Percentiles rank a stretch among this genome's conserved stretches.
phyloP scores from a whole-genome alignment of 2,329 filamentous ascomycete species.

The Stachybotrys elegans region DNA sequence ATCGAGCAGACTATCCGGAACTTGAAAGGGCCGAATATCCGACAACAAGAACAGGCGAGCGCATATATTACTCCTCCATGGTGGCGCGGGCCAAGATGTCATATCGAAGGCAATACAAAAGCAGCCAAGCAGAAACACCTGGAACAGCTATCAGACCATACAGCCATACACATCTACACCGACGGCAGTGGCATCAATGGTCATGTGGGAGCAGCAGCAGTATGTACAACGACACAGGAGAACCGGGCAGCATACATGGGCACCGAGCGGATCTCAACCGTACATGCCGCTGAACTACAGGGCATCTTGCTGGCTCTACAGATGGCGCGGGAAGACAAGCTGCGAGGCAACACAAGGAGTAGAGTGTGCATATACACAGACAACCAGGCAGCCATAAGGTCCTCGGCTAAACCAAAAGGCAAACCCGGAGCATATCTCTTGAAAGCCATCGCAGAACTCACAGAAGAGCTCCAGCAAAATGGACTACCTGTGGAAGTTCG shows the following conservation, averaged over 20 bases:
- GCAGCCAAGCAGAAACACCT: neutral
- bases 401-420: conserved; percentile 2
- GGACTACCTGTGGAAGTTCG: neutral
- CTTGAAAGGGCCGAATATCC: neutral
- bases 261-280: neutral
- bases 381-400: conserved; percentile 7
- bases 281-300: conserved; percentile 7
- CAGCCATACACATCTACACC: conserved; percentile 4
- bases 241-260: conserved; percentile 1
- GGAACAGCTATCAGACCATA: neutral
- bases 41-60: neutral
- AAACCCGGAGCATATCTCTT: conserved; percentile 5
- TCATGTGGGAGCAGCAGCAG: conserved; percentile 3
- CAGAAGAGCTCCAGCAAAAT: conserved; percentile 1
- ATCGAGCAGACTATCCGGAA: neutral
- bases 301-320: conserved; percentile 6
- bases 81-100: neutral
- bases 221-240: neutral
- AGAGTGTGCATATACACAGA: conserved; percentile 5
- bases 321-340: neutral
- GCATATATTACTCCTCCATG: neutral
- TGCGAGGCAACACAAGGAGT: conserved; percentile 1
- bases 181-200: conserved; percentile 4
- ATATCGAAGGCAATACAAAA: conserved; percentile 2
- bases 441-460: neutral